A percentile compares a stretch with the other conserved stretches of the same genome.
phyloP scores from a whole-genome alignment of 23 red algal species.

The Gracilaria vermiculophylla region DNA sequence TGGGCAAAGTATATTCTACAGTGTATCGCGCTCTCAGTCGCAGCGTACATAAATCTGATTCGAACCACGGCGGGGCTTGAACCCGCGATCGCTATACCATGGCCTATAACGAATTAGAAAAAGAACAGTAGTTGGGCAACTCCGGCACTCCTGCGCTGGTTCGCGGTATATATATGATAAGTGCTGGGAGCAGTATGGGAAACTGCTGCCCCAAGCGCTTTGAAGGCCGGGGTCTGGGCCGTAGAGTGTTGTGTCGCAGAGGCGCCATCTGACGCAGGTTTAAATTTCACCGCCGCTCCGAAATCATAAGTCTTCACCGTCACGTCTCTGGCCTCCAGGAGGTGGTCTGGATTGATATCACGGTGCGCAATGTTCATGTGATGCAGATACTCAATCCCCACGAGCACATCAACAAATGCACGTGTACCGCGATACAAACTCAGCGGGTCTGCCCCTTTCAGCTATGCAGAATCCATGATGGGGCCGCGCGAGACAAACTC shows the following conservation, averaged over 20 bases:
- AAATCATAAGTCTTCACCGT: conserved; percentile 84
- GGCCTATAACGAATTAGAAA: no score
- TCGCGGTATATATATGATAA: no score
- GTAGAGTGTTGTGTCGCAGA: not conserved
- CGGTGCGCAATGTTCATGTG: conserved; percentile 69
- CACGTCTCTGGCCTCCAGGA: conserved; percentile 59
- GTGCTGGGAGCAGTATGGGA: conserved; percentile 31
- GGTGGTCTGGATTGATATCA: conserved; percentile 86
- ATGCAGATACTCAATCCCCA: conserved; percentile 75
- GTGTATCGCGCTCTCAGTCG: no score
- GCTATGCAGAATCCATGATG: conserved; percentile 69
- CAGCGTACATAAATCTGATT: no score
- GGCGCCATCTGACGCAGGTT: not conserved
- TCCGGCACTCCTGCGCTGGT: no score
- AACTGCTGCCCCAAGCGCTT: conserved; percentile 68
- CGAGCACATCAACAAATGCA: conserved; percentile 67
- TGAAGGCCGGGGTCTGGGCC: conserved; percentile 77
- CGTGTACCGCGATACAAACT: conserved; percentile 15
- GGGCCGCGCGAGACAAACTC: conserved; percentile 74
- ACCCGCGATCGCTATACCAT: no score
- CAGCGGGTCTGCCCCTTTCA: conserved; percentile 50
- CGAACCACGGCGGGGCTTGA: no score
- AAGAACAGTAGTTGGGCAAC: no score
- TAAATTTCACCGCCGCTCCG: conserved; percentile 41
- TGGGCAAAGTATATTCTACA: no score